Evolutionary conservation across 306 rosid species (phyloP).

Genomic region (Prunus kanzakura): DNA sequence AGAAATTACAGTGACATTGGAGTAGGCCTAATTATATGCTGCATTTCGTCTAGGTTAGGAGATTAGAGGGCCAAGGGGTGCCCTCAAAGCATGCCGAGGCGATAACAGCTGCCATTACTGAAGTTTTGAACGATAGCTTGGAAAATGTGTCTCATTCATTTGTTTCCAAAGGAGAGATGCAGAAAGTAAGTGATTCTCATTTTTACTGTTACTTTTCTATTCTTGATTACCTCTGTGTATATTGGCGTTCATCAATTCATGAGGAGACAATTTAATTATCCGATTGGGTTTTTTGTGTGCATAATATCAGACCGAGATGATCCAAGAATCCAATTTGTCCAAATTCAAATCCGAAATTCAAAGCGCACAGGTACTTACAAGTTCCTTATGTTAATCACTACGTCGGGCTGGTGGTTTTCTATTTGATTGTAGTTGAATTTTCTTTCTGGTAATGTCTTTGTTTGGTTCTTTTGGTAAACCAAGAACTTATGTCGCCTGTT

Average conservation of each 20-base stretch:
- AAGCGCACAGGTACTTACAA: constrained; percentile 73
- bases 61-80: constrained; percentile 77
- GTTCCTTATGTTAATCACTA: not conserved
- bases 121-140: constrained; percentile 78
- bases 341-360: constrained; percentile 92
- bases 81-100: constrained; percentile 93
- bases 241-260: not conserved
- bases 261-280: not conserved
- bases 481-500: not conserved
- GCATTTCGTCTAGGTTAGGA: constrained; percentile 59
- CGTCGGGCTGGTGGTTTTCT: constrained; percentile 1
- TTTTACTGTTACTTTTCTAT: not conserved
- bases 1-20: not conserved
- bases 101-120: constrained; percentile 81
- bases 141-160: constrained; percentile 77
- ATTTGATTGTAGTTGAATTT: not conserved
- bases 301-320: constrained; percentile 56
- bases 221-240: not conserved
- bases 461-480: not conserved
- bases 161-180: constrained; percentile 85
- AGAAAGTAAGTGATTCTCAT: constrained; percentile 50
- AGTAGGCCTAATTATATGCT: not conserved
- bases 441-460: not conserved
- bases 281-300: not conserved
- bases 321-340: constrained; percentile 74